Evolutionary conservation across 2,329 filamentous ascomycete genomes (phyloP).

Genomic region (Venturia aucupariae): DNA sequence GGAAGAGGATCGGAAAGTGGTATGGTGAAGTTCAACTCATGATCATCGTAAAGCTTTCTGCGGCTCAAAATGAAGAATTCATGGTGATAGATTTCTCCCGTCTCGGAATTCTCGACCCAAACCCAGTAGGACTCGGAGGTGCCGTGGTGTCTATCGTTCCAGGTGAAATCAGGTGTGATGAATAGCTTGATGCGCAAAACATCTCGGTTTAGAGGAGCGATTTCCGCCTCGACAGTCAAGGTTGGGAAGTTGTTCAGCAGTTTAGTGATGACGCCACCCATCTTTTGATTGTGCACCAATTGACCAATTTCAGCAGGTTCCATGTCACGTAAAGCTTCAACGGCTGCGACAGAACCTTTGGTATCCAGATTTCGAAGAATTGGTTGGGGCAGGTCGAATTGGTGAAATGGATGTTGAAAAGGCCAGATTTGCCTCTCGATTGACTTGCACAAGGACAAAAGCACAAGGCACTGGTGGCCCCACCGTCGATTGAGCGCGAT

Average conservation of each 20-base stretch:
- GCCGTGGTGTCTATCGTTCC: conserved; percentile 91
- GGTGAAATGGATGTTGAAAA: conserved; percentile 86
- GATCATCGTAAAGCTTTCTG: conserved; percentile 87
- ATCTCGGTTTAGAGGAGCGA: conserved; percentile 88
- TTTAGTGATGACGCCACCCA: conserved; percentile 72
- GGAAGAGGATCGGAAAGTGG: conserved; percentile 87
- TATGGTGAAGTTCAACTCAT: conserved; percentile 96
- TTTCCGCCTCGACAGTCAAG: conserved; percentile 81
- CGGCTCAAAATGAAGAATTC: conserved; percentile 92
- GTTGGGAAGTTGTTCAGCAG: conserved; percentile 89
- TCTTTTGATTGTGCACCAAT: conserved; percentile 81
- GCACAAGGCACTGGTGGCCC: conserved; percentile 88
- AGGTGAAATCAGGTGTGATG: conserved; percentile 80
- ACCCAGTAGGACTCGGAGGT: conserved; percentile 96
- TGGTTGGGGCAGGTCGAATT: conserved; percentile 82
- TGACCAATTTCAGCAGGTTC: conserved; percentile 81
- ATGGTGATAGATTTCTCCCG: conserved; percentile 93
- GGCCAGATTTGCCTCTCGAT: conserved; percentile 96
- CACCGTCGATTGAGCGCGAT: conserved; percentile 90
- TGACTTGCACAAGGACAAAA: conserved; percentile 88
- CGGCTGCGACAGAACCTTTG: conserved; percentile 62
- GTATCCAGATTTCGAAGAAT: conserved; percentile 77
- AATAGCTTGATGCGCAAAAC: conserved; percentile 84
- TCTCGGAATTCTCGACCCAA: conserved; percentile 98
- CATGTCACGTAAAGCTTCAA: conserved; percentile 88